phyloP scores from a whole-genome alignment of 306 rosid species.

The Acacia melanoxylon region DNA sequence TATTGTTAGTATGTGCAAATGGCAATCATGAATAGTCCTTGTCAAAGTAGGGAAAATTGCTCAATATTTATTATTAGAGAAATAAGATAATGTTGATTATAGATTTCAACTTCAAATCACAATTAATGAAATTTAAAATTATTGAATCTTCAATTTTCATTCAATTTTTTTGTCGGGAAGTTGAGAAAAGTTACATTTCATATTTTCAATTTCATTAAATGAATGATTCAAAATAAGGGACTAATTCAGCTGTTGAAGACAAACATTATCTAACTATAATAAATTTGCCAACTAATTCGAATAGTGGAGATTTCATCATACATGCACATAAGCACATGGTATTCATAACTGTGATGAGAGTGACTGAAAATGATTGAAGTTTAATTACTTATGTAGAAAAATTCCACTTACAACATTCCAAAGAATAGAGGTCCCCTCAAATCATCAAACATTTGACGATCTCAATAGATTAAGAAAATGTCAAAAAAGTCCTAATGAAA shows the following conservation, averaged over 20 bases:
- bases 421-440: neutral
- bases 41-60: too few relatives aligned
- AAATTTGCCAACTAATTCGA: neutral
- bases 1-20: too few relatives aligned
- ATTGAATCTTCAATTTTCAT: neutral
- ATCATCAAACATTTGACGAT: neutral
- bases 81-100: neutral
- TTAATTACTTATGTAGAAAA: neutral
- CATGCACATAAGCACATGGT: too few relatives aligned
- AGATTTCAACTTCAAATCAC: neutral
- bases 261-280: neutral
- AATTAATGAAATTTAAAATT: too few relatives aligned
- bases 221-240: neutral
- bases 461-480: too few relatives aligned
- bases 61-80: neutral
- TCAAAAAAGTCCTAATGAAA: too few relatives aligned
- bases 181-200: neutral
- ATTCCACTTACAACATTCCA: neutral
- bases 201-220: neutral
- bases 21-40: too few relatives aligned
- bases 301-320: neutral
- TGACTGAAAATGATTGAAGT: neutral
- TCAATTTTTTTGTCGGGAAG: neutral
- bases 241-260: neutral
- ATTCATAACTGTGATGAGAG: too few relatives aligned